Evolutionary conservation across 768 basidiomycete genomes (phyloP).

Genomic region (Auriscalpium orientale): DNA sequence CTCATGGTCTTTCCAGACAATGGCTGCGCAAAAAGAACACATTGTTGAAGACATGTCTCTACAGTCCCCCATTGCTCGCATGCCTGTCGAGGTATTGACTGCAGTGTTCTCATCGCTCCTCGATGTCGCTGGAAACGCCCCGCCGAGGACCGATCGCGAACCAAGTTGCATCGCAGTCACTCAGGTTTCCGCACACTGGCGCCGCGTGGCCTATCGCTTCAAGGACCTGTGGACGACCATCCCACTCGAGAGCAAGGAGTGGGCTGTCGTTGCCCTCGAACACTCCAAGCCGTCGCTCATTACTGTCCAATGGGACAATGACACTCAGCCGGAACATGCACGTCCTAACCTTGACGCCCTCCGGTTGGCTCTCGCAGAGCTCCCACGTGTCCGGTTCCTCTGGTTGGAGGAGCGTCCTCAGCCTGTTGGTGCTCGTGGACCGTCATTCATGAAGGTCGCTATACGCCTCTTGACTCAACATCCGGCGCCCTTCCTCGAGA

Average conservation of each 20-base stretch:
- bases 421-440: background rate
- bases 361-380: background rate
- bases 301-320: background rate
- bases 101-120: background rate
- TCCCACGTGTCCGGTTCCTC: background rate
- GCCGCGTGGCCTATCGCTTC: background rate
- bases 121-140: background rate
- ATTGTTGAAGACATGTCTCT: too few relatives aligned
- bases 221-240: background rate
- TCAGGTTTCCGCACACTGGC: background rate
- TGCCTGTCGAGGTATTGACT: background rate
- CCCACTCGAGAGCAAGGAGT: background rate
- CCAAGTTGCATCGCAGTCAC: background rate
- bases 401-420: background rate
- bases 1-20: too few relatives aligned
- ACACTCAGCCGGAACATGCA: background rate
- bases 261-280: background rate
- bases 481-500: background rate
- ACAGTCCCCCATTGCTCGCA: background rate
- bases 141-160: background rate
- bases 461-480: background rate
- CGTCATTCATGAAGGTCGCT: background rate
- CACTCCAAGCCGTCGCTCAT: background rate
- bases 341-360: background rate
- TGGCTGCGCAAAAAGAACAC: too few relatives aligned